Evolutionary conservation across 148 eudicot species (phyloP).

Genomic region (Linanthus parryae): DNA sequence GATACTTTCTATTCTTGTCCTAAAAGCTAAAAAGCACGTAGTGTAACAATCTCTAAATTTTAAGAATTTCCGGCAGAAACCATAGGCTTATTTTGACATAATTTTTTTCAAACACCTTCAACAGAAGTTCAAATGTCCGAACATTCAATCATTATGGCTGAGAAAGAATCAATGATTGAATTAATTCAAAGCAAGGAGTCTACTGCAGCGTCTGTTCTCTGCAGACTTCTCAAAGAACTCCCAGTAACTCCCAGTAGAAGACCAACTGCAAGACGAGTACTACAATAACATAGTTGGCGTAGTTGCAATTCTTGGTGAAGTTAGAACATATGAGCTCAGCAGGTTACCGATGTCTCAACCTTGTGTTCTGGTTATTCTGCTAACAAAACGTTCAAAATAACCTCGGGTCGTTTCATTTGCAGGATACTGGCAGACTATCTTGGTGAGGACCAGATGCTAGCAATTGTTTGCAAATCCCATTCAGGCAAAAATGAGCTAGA

Average conservation of each 20-base stretch:
- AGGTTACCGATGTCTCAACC: conserved; percentile 22
- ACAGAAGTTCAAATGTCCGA: conserved; percentile 14
- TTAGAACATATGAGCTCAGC: conserved; percentile 34
- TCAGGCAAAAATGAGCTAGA: conserved; percentile 23
- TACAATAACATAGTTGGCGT: conserved; percentile 35
- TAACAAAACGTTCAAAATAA: conserved; percentile 1
- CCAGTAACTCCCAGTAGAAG: too few relatives aligned
- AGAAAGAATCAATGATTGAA: conserved; percentile 22
- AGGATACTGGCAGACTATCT: conserved; percentile 53
- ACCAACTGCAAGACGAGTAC: conserved; percentile 7
- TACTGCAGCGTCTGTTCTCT: conserved; percentile 43
- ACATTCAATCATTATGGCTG: conserved; percentile 6
- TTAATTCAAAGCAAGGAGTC: conserved; percentile 26
- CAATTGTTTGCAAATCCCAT: conserved; percentile 49
- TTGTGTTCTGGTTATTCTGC: too few relatives aligned
- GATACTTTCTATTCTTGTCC: too few relatives aligned
- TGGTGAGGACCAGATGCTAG: conserved; percentile 71
- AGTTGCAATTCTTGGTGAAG: conserved; percentile 57
- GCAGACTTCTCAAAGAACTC: conserved; percentile 18
- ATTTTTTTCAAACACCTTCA: conserved; percentile 18
- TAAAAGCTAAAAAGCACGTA: too few relatives aligned
- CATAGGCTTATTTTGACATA: neutral
- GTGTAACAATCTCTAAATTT: too few relatives aligned
- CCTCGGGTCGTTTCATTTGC: conserved; percentile 7
- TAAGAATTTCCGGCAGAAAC: too few relatives aligned